Percentiles rank a stretch among this genome's conserved stretches.
These are phyloP conservation scores for Melampsora occidentalis DNA, from an alignment of 1,284 basidiomycete genomes.

Conservation along the genomic window DNA sequence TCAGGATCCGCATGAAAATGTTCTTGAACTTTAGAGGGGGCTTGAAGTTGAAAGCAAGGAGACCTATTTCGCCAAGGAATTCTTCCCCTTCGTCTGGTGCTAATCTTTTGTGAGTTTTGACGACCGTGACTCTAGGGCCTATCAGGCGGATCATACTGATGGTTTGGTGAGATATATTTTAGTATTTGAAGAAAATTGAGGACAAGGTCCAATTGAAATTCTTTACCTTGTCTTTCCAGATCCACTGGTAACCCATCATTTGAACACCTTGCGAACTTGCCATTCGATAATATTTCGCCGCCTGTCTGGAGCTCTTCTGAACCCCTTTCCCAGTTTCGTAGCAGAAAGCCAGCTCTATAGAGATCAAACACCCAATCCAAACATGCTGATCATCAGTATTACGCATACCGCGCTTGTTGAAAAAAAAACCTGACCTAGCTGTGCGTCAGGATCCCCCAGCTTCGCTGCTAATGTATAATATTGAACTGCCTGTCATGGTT, in stretches of 20 bases:
- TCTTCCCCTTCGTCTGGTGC: too few relatives aligned
- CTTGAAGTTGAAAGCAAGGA: too few relatives aligned
- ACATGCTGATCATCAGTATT: background rate
- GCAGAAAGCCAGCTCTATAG: constrained; percentile 35
- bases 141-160: too few relatives aligned
- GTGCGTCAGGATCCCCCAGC: constrained; percentile 35
- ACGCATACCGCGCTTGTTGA: background rate
- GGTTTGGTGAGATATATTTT: too few relatives aligned
- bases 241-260: constrained; percentile 44
- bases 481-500: constrained; percentile 32
- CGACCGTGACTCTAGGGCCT: too few relatives aligned
- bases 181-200: background rate
- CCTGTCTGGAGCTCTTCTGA: constrained; percentile 26
- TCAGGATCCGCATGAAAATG: too few relatives aligned
- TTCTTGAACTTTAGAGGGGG: too few relatives aligned
- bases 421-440: constrained; percentile 32
- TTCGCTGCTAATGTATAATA: constrained; percentile 38
- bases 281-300: constrained; percentile 43
- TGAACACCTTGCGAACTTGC: constrained; percentile 26
- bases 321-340: constrained; percentile 33
- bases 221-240: constrained; percentile 42
- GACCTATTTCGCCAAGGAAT: too few relatives aligned
- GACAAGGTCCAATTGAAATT: background rate
- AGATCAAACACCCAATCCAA: background rate
- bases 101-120: too few relatives aligned